phyloP scores from a whole-genome alignment of 2,329 filamentous ascomycete species.

The Arthrobotrys musiformis region DNA sequence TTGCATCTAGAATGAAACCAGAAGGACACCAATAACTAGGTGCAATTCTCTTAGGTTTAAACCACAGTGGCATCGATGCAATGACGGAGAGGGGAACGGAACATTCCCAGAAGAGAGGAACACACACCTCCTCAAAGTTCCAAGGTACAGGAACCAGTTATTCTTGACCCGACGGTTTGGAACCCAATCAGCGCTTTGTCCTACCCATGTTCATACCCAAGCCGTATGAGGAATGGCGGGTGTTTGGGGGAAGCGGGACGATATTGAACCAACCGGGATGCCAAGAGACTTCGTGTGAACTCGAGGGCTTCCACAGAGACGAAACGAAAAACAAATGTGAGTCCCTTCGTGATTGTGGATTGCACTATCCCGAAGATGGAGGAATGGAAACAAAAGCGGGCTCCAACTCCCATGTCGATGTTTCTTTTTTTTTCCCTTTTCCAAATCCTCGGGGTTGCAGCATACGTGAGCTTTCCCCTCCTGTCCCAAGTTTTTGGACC shows the following conservation, averaged over 20 bases:
- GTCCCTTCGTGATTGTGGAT: slow-evolving; percentile 31
- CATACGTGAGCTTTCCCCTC: slow-evolving; percentile 22
- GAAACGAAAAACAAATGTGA: slow-evolving; percentile 49
- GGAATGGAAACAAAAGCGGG: slow-evolving; percentile 45
- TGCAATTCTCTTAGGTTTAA: neutral
- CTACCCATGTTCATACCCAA: slow-evolving; percentile 36
- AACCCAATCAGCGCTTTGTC: slow-evolving; percentile 45
- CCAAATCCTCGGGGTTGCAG: slow-evolving; percentile 26
- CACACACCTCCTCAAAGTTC: slow-evolving; percentile 33
- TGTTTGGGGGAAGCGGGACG: slow-evolving; percentile 53
- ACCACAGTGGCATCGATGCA: neutral
- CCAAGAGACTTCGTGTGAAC: slow-evolving; percentile 7
- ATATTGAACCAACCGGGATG: slow-evolving; percentile 12
- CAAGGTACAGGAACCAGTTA: slow-evolving; percentile 39
- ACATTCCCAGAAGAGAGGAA: slow-evolving; percentile 45
- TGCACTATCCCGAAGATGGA: slow-evolving; percentile 31
- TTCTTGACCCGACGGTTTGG: slow-evolving; percentile 40
- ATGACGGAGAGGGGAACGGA: slow-evolving; percentile 6
- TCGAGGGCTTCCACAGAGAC: neutral
- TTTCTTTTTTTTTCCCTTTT: slow-evolving; percentile 28
- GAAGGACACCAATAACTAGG: neutral
- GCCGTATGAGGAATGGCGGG: slow-evolving; percentile 44
- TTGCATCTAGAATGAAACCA: slow-evolving; percentile 17
- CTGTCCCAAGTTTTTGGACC: slow-evolving; percentile 34
- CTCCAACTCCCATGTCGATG: slow-evolving; percentile 23